Base-by-base conservation (phyloP, 441 rosid genomes). In the Adansonia grandidieri region DNA sequence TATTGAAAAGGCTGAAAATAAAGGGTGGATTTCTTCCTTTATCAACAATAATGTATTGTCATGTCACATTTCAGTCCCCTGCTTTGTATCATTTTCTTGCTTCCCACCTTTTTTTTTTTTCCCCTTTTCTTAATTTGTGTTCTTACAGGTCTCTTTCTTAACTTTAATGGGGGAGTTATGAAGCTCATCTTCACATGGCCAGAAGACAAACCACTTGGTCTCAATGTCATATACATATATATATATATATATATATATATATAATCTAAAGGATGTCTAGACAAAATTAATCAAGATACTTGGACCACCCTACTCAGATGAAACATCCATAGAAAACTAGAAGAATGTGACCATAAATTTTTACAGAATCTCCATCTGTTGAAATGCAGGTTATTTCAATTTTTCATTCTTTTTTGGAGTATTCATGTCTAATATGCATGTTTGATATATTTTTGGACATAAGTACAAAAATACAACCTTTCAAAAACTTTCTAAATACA, bases 41-140 rank as follows among this genome's bases (percentile, higher is more conserved):
- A 67, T 53, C 54, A 75, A 53, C 75, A 81, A 84, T 86, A 83
- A 82, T 87, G 81, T 84, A 80, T 75, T 75, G 73, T 65, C 54
- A 6, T 64, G 24, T 73, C 85, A 47, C 80, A 75, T 82, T 79
- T 76, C 73, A 53, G 32, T 77, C 32, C 77, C 66, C 48, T 77
- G 47, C 65, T 60, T 53, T 71, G 62, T 69, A 70, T 82, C 72
- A 75, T 70, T 77, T 81, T 73, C 79, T 6, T 81, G 78, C 67
- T 62, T 44, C 74, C 58, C 63, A 19, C 42, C 70, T 15, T 65
- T 66, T 11, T 80, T 76, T n/a, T n/a, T n/a, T n/a, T n/a, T n/a
- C n/a, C n/a, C n/a, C 5, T 65, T 65, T 66, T 75, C 73, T 54
- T 61, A 60, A 58, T 8, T 66, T 80, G 73, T 53, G 37, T 64